Evolutionary conservation across 345 rosid species (phyloP).

Genomic region (Eucalyptus coolabah): DNA sequence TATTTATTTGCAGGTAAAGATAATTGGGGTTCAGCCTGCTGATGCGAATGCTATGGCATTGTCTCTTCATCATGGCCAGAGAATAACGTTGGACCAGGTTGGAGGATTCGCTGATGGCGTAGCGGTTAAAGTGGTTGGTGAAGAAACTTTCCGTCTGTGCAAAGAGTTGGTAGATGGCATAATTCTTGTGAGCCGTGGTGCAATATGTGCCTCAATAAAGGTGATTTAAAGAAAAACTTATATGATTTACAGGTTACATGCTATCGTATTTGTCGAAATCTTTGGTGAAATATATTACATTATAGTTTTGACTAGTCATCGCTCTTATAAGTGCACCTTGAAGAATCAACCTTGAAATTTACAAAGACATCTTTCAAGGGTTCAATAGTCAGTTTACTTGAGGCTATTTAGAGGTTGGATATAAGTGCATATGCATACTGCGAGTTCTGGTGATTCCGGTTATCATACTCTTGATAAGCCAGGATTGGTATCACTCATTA

Average conservation of each 20-base stretch:
- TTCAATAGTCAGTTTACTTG: neutral
- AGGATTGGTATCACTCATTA: neutral
- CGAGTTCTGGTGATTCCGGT: neutral
- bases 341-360: neutral
- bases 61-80: constrained; percentile 85
- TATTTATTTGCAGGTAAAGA: constrained; percentile 50
- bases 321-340: neutral
- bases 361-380: neutral
- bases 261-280: neutral
- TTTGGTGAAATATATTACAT: neutral
- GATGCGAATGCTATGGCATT: constrained; percentile 99
- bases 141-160: constrained; percentile 78
- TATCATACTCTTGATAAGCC: neutral
- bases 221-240: constrained; percentile 3
- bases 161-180: constrained; percentile 83
- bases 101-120: constrained; percentile 99
- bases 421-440: neutral
- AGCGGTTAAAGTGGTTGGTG: constrained; percentile 95
- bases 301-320: neutral
- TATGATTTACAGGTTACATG: neutral
- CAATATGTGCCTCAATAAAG: constrained; percentile 97
- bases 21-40: constrained; percentile 91
- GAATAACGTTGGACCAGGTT: constrained; percentile 78
- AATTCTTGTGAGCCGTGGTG: constrained; percentile 95
- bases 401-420: neutral